phyloP scores from a whole-genome alignment of 371 early-diverging fungal species.

The Mortierella sp. region DNA sequence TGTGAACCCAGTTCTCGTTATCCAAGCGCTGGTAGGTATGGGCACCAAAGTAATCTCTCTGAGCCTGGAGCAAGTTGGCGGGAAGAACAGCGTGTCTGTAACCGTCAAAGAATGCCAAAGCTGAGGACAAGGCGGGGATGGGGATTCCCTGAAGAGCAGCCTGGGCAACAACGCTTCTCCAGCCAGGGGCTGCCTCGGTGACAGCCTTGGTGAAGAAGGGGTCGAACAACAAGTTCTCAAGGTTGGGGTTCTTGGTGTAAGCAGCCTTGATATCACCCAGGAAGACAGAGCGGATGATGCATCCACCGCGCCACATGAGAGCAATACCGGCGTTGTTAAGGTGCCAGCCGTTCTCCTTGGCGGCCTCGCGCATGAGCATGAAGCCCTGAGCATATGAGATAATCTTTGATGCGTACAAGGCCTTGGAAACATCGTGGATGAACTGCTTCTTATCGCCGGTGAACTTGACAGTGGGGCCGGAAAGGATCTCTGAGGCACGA shows the following conservation, averaged over 20 bases:
- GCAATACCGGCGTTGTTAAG: conserved; percentile 97
- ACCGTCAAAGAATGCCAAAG: conserved; percentile 97
- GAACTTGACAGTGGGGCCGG: conserved; percentile 76
- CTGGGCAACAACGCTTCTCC: conserved; percentile 92
- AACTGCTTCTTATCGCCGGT: conserved; percentile 89
- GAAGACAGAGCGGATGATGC: conserved; percentile 97
- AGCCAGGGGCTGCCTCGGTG: conserved; percentile 85
- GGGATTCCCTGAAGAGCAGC: conserved; percentile 91
- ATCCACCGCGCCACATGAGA: conserved; percentile 99
- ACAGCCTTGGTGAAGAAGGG: conserved; percentile 95
- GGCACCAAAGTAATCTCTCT: conserved; percentile 99
- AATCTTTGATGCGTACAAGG: conserved; percentile 97
- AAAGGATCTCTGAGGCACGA: conserved; percentile 87
- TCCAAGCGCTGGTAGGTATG: conserved; percentile 95
- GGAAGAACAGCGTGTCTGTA: conserved; percentile 91
- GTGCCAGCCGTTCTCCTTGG: conserved; percentile 93
- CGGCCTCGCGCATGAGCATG: conserved; percentile 97
- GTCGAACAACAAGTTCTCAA: conserved; percentile 92
- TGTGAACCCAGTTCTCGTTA: conserved; percentile 85
- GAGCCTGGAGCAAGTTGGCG: conserved; percentile 97
- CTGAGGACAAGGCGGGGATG: conserved; percentile 92
- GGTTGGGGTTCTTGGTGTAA: conserved; percentile 86
- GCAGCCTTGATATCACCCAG: conserved; percentile 97
- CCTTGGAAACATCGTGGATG: conserved; percentile 90
- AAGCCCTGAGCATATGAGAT: conserved; percentile 99